Base-by-base conservation (phyloP, 1,284 basidiomycete species). In the Phylloporus gajari region DNA sequence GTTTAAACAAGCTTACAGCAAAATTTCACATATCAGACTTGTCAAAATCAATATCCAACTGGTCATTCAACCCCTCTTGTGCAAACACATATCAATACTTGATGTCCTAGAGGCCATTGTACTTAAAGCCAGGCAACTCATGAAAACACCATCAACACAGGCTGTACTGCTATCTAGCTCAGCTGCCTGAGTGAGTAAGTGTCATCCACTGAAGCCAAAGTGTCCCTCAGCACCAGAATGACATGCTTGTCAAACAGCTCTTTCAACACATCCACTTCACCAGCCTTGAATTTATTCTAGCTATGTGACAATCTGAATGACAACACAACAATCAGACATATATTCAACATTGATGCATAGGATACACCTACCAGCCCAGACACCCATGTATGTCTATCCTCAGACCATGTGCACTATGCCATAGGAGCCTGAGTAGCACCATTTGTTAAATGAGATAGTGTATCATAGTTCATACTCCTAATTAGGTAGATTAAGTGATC, bases 1-100 rank as follows among this genome's bases (percentile, higher is more conserved):
- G 12, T 38, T 21, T 11, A 40, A 61, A 25, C 35, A n/a, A 40
- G 25, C 7, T n/a, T 38, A n/a, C 12, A 38, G 3, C 23, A 11
- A 12, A 17, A 13, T 84, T 88, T 40, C 75, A 94, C 89, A 95
- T 94, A 61, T 95, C 85, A 80, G 96, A 95, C 79, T 94, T 92
- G 77, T 95, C 91, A 77, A 94, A 91, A n/a, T 91, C 90, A 63
- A 96, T 81, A 35, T 87, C 87, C 56, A 84, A 82, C 76, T 86
- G 85, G 51, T 82, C 83, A 68, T 85, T 84, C 80, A 94, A 90
- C 63, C 93, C 94, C 68, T 93, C 92, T 82, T 95, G 94, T 71
- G 90, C 87, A n/a, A 58, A 96, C 35, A 95, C 93, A 76, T 92
- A 91, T 40, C 92, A 88, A 67, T 92, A 89, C 51, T 94, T 90